Percentiles rank a stretch among this genome's conserved stretches.
Conservation (phyloP, 2,329 filamentous ascomycete genomes). For the Gnomoniopsis smithogilvyi region DNA sequence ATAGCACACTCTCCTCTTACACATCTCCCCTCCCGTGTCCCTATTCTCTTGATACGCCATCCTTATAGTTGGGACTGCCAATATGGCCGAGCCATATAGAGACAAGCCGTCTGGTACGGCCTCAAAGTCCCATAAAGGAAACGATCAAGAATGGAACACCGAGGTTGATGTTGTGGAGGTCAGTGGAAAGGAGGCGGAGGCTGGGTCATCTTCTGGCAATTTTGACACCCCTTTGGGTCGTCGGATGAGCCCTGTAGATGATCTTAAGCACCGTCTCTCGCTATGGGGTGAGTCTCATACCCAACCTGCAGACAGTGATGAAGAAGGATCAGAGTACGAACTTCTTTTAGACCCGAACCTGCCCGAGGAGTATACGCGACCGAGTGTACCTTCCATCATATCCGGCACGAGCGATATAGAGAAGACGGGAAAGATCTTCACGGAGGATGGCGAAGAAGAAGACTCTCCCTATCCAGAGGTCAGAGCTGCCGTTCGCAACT, state of each 20-base stretch:
- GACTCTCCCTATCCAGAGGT: constrained; percentile 67
- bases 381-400: constrained; percentile 18
- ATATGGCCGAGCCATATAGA: constrained; percentile 29
- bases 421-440: constrained; percentile 15
- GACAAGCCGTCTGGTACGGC: constrained; percentile 32
- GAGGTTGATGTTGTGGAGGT: constrained; percentile 26
- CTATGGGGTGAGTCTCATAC: constrained; percentile 39
- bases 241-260: constrained; percentile 26
- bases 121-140: constrained; percentile 21
- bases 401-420: constrained; percentile 22
- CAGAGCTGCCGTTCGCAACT: constrained; percentile 60
- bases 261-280: constrained; percentile 34
- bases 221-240: constrained; percentile 16
- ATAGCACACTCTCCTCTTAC: constrained; percentile 20
- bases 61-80: constrained; percentile 19
- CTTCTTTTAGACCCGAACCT: constrained; percentile 54
- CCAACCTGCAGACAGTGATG: constrained; percentile 35
- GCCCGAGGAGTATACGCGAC: constrained; percentile 40
- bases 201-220: constrained; percentile 13
- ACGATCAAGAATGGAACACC: constrained; percentile 25
- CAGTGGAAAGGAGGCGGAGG: constrained; percentile 27
- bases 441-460: constrained; percentile 40
- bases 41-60: constrained; percentile 20
- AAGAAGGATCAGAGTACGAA: constrained; percentile 50
- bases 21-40: background rate